Percentiles rank a stretch among this genome's conserved stretches.
Evolutionary conservation across 768 basidiomycete species (phyloP).

Genomic region (Mycena maculata): DNA sequence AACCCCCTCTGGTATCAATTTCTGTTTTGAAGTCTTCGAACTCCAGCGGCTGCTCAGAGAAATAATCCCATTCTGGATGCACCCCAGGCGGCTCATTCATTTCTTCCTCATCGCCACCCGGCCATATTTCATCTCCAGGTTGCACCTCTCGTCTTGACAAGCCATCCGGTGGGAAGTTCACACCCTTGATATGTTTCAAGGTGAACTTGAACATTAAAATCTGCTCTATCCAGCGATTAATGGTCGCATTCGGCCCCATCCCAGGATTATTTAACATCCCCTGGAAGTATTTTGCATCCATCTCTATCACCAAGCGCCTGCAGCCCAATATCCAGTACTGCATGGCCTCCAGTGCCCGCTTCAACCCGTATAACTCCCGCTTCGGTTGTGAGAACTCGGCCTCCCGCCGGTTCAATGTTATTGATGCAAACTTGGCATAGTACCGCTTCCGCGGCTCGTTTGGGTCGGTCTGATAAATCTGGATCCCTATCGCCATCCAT

Average conservation of each 20-base stretch:
- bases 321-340: conserved; percentile 38
- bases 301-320: conserved; percentile 46
- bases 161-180: conserved; percentile 44
- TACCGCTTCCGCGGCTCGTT: conserved; percentile 35
- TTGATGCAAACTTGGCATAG: conserved; percentile 51
- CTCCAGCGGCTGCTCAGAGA: conserved; percentile 18
- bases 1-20: conserved; percentile 18
- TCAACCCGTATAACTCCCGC: conserved; percentile 52
- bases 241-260: conserved; percentile 46
- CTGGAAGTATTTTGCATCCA: conserved; percentile 48
- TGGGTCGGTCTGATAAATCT: conserved; percentile 48
- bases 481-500: conserved; percentile 48
- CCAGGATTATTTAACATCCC: conserved; percentile 50
- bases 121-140: conserved; percentile 34
- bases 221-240: conserved; percentile 52
- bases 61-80: conserved; percentile 25
- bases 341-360: conserved; percentile 35
- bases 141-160: conserved; percentile 40
- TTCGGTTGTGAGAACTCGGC: conserved; percentile 53
- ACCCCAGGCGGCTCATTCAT: conserved; percentile 6
- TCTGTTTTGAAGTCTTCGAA: conserved; percentile 25
- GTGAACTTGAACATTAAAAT: conserved; percentile 50
- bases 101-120: neutral
- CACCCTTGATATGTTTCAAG: conserved; percentile 44
- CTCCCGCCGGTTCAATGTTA: conserved; percentile 50